Percentiles rank a stretch among this genome's conserved stretches.
These are phyloP conservation scores for Pseudocercospora pini-densiflorae DNA, from an alignment of 2,329 filamentous ascomycete genomes.

Conservation along the genomic window DNA sequence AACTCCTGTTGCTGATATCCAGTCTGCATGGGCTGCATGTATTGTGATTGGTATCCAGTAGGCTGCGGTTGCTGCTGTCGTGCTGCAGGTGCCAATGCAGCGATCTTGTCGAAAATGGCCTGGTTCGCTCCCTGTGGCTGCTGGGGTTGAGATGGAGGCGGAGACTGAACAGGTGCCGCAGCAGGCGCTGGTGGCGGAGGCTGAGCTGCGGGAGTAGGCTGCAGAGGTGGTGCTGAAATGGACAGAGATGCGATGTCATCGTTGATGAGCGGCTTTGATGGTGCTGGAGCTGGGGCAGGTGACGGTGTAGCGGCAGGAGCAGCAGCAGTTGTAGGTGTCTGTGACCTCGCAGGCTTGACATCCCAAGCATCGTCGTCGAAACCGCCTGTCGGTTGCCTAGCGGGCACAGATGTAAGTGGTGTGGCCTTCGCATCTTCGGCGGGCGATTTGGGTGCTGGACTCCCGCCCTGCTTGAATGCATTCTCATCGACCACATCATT, in stretches of 20 bases:
- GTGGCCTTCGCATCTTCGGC: constrained; percentile 54
- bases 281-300: constrained; percentile 43
- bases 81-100: constrained; percentile 37
- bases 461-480: constrained; percentile 71
- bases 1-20: constrained; percentile 25
- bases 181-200: constrained; percentile 46
- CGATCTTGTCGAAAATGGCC: constrained; percentile 57
- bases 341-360: constrained; percentile 77
- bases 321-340: constrained; percentile 43
- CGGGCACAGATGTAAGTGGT: constrained; percentile 53
- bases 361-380: constrained; percentile 99
- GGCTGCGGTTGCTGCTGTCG: constrained; percentile 38
- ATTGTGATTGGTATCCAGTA: constrained; percentile 37
- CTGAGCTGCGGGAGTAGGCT: constrained; percentile 58
- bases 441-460: constrained; percentile 47
- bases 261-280: constrained; percentile 60
- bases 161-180: constrained; percentile 21
- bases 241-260: constrained; percentile 73
- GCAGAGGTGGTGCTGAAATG: constrained; percentile 63
- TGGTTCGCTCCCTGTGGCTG: constrained; percentile 48
- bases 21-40: constrained; percentile 31
- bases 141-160: constrained; percentile 48
- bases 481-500: constrained; percentile 87
- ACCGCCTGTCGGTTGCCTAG: constrained; percentile 57
- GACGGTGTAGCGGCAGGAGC: constrained; percentile 37